Conservation (phyloP, 176 grass and related monocot genomes). For the Oryza punctata region DNA sequence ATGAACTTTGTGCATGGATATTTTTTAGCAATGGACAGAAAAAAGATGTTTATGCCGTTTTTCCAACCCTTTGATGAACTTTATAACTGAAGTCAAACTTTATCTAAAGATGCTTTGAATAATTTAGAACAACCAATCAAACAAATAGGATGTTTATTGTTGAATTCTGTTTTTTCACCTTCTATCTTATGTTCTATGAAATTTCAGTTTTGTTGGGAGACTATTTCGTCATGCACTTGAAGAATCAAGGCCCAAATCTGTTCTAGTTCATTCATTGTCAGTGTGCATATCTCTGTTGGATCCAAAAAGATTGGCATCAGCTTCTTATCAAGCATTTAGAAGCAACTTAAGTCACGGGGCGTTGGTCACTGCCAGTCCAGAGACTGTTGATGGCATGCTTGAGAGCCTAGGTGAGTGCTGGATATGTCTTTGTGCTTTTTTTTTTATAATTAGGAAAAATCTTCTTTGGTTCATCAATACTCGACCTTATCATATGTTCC, state of each 20-base stretch:
- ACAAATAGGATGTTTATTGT: background rate
- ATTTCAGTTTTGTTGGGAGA: conserved; percentile 91
- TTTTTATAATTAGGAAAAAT: background rate
- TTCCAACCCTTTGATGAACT: background rate
- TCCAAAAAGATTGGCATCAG: conserved; percentile 88
- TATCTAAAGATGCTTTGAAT: conserved; percentile 24
- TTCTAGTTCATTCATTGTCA: conserved; percentile 91
- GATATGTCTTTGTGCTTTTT: conserved; percentile 12
- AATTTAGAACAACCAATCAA: background rate
- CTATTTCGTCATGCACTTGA: conserved; percentile 88
- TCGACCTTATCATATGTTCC: conserved; percentile 17
- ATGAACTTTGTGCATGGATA: background rate
- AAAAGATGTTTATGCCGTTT: conserved; percentile 2
- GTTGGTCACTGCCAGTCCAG: conserved; percentile 84
- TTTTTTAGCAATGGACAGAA: conserved; percentile 20
- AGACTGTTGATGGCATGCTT: conserved; percentile 93
- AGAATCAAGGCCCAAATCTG: conserved; percentile 92
- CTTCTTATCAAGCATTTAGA: conserved; percentile 96
- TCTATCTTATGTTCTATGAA: conserved; percentile 29
- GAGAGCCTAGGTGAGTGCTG: conserved; percentile 71
- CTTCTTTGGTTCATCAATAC: background rate
- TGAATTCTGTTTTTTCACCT: conserved; percentile 11
- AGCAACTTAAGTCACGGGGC: conserved; percentile 93
- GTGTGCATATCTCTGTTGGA: conserved; percentile 94
- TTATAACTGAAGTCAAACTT: background rate